Evolutionary conservation across 2,329 filamentous ascomycete species (phyloP).

Genomic region (Akanthomyces dipterigenus): DNA sequence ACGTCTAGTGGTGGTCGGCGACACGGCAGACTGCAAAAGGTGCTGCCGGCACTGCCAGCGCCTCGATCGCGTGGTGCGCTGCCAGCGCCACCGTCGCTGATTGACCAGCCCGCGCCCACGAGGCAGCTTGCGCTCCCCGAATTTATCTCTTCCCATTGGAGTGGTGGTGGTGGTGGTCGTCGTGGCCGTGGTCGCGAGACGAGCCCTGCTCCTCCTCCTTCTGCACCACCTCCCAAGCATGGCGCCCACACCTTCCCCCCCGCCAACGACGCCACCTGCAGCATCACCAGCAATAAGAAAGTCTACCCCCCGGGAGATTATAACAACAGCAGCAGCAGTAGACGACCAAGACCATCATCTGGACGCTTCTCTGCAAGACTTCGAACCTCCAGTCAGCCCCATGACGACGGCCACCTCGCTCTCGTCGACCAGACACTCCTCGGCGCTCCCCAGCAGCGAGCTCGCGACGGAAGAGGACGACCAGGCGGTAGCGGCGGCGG

Average conservation of each 20-base stretch:
- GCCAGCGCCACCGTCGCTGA: not conserved
- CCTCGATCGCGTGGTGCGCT: not conserved
- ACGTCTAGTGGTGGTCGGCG: not conserved
- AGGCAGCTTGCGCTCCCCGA: constrained; percentile 8
- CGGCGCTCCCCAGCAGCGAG: constrained; percentile 27
- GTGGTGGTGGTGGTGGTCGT: not conserved
- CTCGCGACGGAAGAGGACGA: constrained; percentile 26
- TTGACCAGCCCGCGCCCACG: not conserved
- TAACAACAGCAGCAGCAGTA: not conserved
- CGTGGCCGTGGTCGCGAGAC: not conserved
- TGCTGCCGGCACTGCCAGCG: constrained; percentile 2
- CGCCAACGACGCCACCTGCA: not conserved
- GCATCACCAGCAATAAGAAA: not conserved
- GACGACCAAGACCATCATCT: constrained; percentile 34
- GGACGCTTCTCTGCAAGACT: constrained; percentile 49
- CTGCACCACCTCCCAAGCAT: not conserved
- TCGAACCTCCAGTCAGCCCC: constrained; percentile 41
- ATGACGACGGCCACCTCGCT: not conserved
- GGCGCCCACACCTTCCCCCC: not conserved
- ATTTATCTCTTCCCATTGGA: not conserved
- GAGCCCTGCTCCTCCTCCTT: not conserved
- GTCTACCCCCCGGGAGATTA: constrained; percentile 3
- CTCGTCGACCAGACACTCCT: constrained; percentile 24
- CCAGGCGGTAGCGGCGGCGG: not conserved
- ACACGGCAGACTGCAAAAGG: not conserved